These are phyloP conservation scores for Saturnispora besseyi DNA, from an alignment of 805 yeast species.

Conservation along the genomic window DNA sequence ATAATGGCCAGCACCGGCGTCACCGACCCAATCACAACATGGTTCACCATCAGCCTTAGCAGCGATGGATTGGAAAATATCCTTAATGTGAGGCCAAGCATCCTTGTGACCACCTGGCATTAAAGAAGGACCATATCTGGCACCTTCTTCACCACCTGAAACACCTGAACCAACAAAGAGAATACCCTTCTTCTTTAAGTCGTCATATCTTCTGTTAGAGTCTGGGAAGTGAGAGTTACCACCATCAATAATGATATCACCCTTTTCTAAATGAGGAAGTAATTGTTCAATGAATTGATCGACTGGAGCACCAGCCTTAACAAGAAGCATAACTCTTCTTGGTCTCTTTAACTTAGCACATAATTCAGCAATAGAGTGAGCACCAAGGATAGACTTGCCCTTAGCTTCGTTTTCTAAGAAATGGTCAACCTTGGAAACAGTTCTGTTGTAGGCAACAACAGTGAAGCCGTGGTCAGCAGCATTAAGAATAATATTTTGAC, in stretches of 20 bases:
- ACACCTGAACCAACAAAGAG: constrained; percentile 98
- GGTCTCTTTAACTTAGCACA: constrained; percentile 89
- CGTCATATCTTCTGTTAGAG: constrained; percentile 91
- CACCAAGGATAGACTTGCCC: constrained; percentile 94
- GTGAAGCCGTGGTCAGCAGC: constrained; percentile 99
- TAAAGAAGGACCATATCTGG: constrained; percentile 96
- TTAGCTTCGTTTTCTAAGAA: constrained; percentile 92
- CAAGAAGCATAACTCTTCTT: constrained; percentile 87
- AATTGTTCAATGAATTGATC: constrained; percentile 84
- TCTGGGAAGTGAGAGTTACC: constrained; percentile 99
- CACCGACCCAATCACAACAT: constrained; percentile 99
- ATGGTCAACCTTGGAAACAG: constrained; percentile 90
- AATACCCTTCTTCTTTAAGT: constrained; percentile 79
- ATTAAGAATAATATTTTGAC: constrained; percentile 93
- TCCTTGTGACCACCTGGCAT: constrained; percentile 99
- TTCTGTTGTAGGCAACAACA: constrained; percentile 98
- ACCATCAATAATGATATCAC: constrained; percentile 98
- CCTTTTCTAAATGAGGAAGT: constrained; percentile 86
- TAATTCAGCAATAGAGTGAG: constrained; percentile 84
- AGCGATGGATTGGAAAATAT: constrained; percentile 89
- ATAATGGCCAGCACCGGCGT: constrained; percentile 97
- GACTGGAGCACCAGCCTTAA: constrained; percentile 95
- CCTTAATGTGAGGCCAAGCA: constrained; percentile 98
- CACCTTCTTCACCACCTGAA: constrained; percentile 99
- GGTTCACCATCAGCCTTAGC: constrained; percentile 98